Conservation (phyloP, 2,329 filamentous ascomycete genomes). For the Neonectria magnoliae region DNA sequence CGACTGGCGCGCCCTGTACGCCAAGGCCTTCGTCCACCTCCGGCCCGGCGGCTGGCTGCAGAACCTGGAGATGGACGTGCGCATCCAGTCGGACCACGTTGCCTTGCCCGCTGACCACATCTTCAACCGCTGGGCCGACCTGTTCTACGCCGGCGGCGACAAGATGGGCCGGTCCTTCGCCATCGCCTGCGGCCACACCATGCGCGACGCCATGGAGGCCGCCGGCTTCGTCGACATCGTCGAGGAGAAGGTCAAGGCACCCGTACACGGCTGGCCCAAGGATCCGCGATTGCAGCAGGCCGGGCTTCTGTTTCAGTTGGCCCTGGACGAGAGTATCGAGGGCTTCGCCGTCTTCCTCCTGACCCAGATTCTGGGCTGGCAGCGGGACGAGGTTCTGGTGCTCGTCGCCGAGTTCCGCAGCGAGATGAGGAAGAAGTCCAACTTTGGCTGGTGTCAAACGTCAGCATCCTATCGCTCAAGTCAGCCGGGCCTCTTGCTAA, state of each 20-base stretch:
- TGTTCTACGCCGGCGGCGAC: constrained; percentile 42
- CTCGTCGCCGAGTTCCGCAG: constrained; percentile 37
- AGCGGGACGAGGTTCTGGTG: constrained; percentile 38
- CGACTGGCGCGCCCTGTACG: constrained; percentile 65
- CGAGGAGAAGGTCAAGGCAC: constrained; percentile 49
- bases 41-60: constrained; percentile 52
- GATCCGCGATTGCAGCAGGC: constrained; percentile 54
- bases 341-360: constrained; percentile 43
- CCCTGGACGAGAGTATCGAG: constrained; percentile 43
- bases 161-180: constrained; percentile 42
- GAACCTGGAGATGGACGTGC: constrained; percentile 41
- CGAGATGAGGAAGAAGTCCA: constrained; percentile 25
- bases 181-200: constrained; percentile 28
- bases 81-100: constrained; percentile 28
- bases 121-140: constrained; percentile 43
- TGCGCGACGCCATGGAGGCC: constrained; percentile 35
- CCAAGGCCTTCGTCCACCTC: constrained; percentile 60
- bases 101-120: constrained; percentile 31
- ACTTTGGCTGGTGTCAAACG: constrained; percentile 28
- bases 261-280: constrained; percentile 55
- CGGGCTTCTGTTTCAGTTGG: constrained; percentile 46
- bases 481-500: background rate
- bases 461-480: constrained; percentile 9
- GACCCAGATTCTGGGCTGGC: constrained; percentile 44
- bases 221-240: constrained; percentile 50